Evolutionary conservation across 257 asterid species (phyloP).

Genomic region (Orobanche coerulescens): DNA sequence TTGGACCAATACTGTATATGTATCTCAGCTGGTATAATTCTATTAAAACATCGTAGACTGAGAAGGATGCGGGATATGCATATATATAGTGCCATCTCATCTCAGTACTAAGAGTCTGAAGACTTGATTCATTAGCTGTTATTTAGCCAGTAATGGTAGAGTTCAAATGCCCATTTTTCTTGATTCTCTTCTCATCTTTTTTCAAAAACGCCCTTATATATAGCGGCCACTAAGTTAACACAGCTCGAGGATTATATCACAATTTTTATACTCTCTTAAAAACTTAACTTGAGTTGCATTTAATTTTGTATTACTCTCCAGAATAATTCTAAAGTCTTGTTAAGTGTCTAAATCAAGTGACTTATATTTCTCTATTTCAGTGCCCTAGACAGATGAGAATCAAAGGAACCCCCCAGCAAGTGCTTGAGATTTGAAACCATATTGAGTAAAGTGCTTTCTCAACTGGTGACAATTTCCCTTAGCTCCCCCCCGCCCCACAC

Average conservation of each 20-base stretch:
- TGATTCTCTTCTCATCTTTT: too few relatives aligned
- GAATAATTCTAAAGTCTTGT: too few relatives aligned
- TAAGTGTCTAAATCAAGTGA: background rate
- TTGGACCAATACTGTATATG: conserved; percentile 9
- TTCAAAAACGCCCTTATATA: background rate
- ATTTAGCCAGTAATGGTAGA: background rate
- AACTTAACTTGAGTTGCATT: background rate
- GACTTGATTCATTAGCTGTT: background rate
- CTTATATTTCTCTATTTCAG: background rate
- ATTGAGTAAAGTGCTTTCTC: background rate
- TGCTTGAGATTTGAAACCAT: background rate
- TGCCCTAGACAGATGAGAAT: background rate
- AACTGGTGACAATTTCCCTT: background rate
- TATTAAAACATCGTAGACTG: background rate
- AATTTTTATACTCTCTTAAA: background rate
- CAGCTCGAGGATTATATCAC: background rate
- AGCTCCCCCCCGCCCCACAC: background rate
- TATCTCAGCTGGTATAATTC: conserved; percentile 13
- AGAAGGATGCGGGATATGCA: background rate
- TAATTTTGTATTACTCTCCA: background rate
- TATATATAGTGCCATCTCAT: background rate
- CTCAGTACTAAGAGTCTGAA: conserved; percentile 1
- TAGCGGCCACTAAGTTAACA: background rate
- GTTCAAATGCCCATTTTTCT: too few relatives aligned
- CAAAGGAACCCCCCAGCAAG: background rate